A percentile compares a stretch with the other conserved stretches of the same genome.
Conservation (phyloP, 106 monocot genomes). For the Vanilla planifolia region DNA sequence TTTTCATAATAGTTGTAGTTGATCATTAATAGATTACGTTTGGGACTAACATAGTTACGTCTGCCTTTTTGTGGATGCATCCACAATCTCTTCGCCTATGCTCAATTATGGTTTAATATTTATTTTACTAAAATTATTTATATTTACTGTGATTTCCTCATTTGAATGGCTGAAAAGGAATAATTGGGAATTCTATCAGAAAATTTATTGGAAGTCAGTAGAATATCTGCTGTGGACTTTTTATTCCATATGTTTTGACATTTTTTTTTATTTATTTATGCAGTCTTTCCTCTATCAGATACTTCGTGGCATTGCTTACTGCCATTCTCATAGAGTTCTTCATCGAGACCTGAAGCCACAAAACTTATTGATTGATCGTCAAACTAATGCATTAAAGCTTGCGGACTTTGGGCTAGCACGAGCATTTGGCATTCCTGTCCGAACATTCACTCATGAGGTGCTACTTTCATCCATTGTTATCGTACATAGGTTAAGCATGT, state of each 20-base stretch:
- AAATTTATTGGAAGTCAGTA: not conserved
- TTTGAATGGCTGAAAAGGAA: no score
- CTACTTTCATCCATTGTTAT: not conserved
- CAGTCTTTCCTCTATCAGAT: conserved; percentile 93
- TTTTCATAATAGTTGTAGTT: no score
- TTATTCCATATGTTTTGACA: not conserved
- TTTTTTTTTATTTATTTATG: conserved; percentile 7
- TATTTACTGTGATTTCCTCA: no score
- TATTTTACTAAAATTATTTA: no score
- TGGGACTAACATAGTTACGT: no score
- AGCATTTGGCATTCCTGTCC: conserved; percentile 95
- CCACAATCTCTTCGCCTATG: no score
- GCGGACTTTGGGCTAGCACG: conserved; percentile 95
- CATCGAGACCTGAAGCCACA: conserved; percentile 97
- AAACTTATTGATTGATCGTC: conserved; percentile 86
- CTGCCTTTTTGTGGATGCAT: no score
- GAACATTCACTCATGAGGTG: conserved; percentile 98
- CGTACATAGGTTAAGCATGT: not conserved
- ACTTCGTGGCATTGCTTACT: conserved; percentile 86
- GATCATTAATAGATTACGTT: no score
- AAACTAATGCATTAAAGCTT: conserved; percentile 88
- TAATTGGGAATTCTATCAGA: not conserved
- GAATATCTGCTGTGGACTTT: not conserved
- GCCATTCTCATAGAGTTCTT: conserved; percentile 96
- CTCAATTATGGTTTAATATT: no score